Evolutionary conservation across 257 asterid genomes (phyloP), one percentile per base, ranked within the genome.

Genomic region (Forsythia viridissima): DNA sequence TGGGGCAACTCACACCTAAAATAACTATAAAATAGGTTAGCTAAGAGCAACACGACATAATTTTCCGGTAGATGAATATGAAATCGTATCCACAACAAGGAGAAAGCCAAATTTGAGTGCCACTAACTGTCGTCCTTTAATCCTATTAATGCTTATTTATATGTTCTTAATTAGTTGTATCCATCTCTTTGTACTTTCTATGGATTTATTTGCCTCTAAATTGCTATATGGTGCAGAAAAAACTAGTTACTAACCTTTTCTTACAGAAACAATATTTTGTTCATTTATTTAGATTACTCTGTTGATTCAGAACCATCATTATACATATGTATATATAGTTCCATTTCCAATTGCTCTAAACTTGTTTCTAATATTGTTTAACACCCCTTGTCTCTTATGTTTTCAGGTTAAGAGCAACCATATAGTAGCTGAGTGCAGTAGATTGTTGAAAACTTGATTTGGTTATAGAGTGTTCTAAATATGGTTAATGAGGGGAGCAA

Each of bases 401-500:
- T 63, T 63, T 63, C 70, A 63, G 70, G 12, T 24, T 63, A 21
- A 63, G 70, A 30, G 39, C 39, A 63, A 61, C 16, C 40, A 8
- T 30, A 21, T 63, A 8, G 39, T 63, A 63, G 40, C 40, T 24
- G 8, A 63, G 2, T 63, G 70, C 6, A 3, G 12, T 10, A 4
- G 3, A 63, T 63, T 63, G 51, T 55, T 46, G 63, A 70, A 59
- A 74, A 80, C n/a, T 30, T 24, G 72, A 74, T 78, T 42, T 68
- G 75, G 75, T 48, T 68, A 21, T 72, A 43, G 34, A 71, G 79
- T 52, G 55, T 30, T 65, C 78, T 12, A 70, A 76, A 41, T 75
- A 88, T 90, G 92, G 84, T 73, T 74, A 16, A 79, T 43, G 79
- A 77, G 72, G 83, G 82, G 48, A 80, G 81, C 68, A 91, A 84